A percentile compares a stretch with the other conserved stretches of the same genome.
These are phyloP conservation scores for Entophlyctis helioformis DNA, from an alignment of 192 early-diverging fungal genomes.

Conservation along the genomic window DNA sequence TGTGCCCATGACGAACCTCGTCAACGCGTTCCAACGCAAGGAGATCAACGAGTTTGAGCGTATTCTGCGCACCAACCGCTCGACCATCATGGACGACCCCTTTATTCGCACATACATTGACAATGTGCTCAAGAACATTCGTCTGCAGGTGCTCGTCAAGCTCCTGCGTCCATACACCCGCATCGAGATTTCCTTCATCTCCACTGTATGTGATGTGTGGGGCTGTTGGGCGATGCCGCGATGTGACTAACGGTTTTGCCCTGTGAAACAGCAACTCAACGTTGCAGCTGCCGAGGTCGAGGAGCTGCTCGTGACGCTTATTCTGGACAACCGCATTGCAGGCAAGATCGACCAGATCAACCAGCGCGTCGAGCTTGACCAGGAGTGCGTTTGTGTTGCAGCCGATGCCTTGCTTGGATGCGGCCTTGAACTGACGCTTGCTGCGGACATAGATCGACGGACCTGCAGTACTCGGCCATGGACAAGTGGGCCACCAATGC, in stretches of 20 bases:
- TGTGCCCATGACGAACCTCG: slow-evolving; percentile 84
- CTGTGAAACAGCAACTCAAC: slow-evolving; percentile 67
- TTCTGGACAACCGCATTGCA: slow-evolving; percentile 75
- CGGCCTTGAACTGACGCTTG: too few species aligned
- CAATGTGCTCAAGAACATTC: slow-evolving; percentile 86
- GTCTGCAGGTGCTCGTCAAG: slow-evolving; percentile 76
- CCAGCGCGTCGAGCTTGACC: slow-evolving; percentile 57
- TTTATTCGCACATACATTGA: slow-evolving; percentile 87
- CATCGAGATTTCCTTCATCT: slow-evolving; percentile 71
- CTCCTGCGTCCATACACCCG: slow-evolving; percentile 87
- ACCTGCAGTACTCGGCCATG: slow-evolving; percentile 52
- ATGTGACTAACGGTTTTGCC: background rate
- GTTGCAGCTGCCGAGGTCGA: slow-evolving; percentile 69
- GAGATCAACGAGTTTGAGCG: slow-evolving; percentile 84
- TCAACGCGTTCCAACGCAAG: slow-evolving; percentile 79
- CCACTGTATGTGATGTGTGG: slow-evolving; percentile 45
- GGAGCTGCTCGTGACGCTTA: slow-evolving; percentile 73
- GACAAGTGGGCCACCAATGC: slow-evolving; percentile 63
- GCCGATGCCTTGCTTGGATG: too few species aligned
- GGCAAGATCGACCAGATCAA: slow-evolving; percentile 89
- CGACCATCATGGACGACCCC: slow-evolving; percentile 74
- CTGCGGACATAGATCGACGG: too few species aligned
- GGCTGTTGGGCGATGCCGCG: background rate
- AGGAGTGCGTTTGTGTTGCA: slow-evolving; percentile 40
- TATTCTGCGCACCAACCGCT: slow-evolving; percentile 59